phyloP scores from a whole-genome alignment of 2,329 filamentous ascomycete species.

The Aspergillus pseudoglaucus region DNA sequence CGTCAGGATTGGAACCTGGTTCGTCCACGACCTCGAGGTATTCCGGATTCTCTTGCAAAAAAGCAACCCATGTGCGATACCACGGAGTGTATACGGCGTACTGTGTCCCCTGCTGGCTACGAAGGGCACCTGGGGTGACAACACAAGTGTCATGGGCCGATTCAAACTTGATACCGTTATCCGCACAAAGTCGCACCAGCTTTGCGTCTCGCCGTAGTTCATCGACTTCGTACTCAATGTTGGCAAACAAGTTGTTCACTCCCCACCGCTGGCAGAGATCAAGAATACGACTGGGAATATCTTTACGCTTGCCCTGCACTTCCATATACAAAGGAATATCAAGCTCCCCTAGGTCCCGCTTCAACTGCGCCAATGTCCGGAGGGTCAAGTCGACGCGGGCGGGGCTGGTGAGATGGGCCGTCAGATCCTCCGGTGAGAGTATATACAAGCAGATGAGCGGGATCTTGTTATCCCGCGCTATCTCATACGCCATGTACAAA shows the following conservation, averaged over 20 bases:
- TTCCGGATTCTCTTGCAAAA: constrained; percentile 64
- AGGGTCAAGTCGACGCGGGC: constrained; percentile 74
- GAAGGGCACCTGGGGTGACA: constrained; percentile 64
- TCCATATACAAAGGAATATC: constrained; percentile 75
- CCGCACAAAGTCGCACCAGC: constrained; percentile 55
- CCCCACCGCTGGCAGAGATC: constrained; percentile 65
- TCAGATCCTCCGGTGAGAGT: constrained; percentile 74
- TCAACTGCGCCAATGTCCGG: constrained; percentile 61
- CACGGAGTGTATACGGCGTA: constrained; percentile 82
- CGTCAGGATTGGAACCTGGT: constrained; percentile 50
- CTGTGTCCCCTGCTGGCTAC: constrained; percentile 64
- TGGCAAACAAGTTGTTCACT: constrained; percentile 68
- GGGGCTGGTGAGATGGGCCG: constrained; percentile 69
- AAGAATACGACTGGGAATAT: constrained; percentile 56
- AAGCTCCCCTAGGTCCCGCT: constrained; percentile 59
- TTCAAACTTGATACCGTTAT: constrained; percentile 62
- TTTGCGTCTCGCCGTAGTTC: constrained; percentile 71
- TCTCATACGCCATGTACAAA: constrained; percentile 59
- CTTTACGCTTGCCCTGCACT: constrained; percentile 59
- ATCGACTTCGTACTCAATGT: constrained; percentile 88
- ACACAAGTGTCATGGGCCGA: constrained; percentile 75
- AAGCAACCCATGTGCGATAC: constrained; percentile 68
- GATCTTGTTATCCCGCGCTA: constrained; percentile 60
- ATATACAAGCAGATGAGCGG: constrained; percentile 73
- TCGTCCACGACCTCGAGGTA: constrained; percentile 57